These are phyloP conservation scores for Friedmanniomyces endolithicus DNA, from an alignment of 495 filamentous ascomycete genomes.

Conservation along the genomic window DNA sequence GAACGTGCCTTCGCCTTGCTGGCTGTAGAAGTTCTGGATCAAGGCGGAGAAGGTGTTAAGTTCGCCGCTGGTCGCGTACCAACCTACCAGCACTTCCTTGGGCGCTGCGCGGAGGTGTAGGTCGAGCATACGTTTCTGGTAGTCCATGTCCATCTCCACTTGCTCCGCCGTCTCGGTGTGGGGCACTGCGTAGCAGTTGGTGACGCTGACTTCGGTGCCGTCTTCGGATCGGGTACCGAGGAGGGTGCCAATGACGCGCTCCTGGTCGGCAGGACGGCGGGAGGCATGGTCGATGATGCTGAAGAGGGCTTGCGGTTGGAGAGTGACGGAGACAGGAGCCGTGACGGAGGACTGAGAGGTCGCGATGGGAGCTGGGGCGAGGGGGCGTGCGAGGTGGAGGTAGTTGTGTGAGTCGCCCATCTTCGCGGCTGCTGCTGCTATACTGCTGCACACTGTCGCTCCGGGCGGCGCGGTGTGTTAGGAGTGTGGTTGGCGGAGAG, in stretches of 20 bases:
- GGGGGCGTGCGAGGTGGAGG: slow-evolving; percentile 83
- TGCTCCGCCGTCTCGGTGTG: slow-evolving; percentile 97
- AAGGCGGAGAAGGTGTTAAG: slow-evolving; percentile 95
- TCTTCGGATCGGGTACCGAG: slow-evolving; percentile 88
- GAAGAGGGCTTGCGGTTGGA: slow-evolving; percentile 95
- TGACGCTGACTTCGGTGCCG: slow-evolving; percentile 88
- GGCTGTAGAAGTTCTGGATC: slow-evolving; percentile 99
- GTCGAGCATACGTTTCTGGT: slow-evolving; percentile 96
- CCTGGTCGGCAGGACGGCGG: slow-evolving; percentile 76
- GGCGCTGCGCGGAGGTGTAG: slow-evolving; percentile 89
- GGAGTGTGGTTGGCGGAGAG: not conserved
- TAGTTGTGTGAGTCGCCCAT: slow-evolving; percentile 48
- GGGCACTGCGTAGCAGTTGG: slow-evolving; percentile 90
- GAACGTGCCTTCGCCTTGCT: slow-evolving; percentile 89
- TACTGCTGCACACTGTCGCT: slow-evolving; percentile 1
- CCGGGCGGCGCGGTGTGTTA: slow-evolving; percentile 1
- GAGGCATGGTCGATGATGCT: slow-evolving; percentile 94
- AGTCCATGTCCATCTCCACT: slow-evolving; percentile 98
- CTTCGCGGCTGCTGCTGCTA: slow-evolving; percentile 1
- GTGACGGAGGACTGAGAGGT: slow-evolving; percentile 60
- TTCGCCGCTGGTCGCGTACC: slow-evolving; percentile 93
- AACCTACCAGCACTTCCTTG: slow-evolving; percentile 85
- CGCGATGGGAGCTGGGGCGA: slow-evolving; percentile 66
- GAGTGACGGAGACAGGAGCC: slow-evolving; percentile 78
- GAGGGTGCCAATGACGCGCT: slow-evolving; percentile 90